A percentile compares a stretch with the other conserved stretches of the same genome.
These are phyloP conservation scores for Neurospora intermedia DNA, from an alignment of 495 filamentous ascomycete genomes.

Conservation along the genomic window DNA sequence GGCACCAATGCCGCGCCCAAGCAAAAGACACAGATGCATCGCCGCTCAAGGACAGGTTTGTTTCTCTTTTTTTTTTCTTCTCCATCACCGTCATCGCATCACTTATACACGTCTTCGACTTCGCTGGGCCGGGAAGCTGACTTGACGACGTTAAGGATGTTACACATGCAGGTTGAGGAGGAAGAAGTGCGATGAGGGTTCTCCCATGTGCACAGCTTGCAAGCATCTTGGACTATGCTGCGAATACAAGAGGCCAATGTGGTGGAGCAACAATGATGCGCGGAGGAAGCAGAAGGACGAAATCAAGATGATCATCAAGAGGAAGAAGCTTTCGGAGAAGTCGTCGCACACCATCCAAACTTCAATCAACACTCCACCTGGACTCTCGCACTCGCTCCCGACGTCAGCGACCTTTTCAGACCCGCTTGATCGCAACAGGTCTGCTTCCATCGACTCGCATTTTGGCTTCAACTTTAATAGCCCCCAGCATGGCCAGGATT, in stretches of 20 bases:
- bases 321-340: conserved; percentile 89
- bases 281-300: conserved; percentile 79
- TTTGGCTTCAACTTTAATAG: conserved; percentile 66
- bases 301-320: conserved; percentile 95
- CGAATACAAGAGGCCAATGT: conserved; percentile 92
- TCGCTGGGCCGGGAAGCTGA: conserved; percentile 12
- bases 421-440: conserved; percentile 57
- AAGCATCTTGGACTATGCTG: conserved; percentile 75
- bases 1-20: conserved; percentile 45
- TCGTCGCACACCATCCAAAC: conserved; percentile 46
- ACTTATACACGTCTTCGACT: conserved; percentile 2
- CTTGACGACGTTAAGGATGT: conserved; percentile 55
- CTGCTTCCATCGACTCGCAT: conserved; percentile 69
- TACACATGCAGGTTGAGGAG: conserved; percentile 90
- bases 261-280: conserved; percentile 91
- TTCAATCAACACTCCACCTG: conserved; percentile 56
- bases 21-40: conserved; percentile 71
- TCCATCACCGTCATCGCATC: not conserved
- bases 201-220: conserved; percentile 78
- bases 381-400: conserved; percentile 70
- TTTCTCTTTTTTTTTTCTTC: conserved; percentile 3
- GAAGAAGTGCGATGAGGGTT: conserved; percentile 97
- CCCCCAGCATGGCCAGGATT: conserved; percentile 45
- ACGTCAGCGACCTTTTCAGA: conserved; percentile 73
- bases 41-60: conserved; percentile 86